phyloP scores from a whole-genome alignment of 805 yeast species.

The Saccharomycopsis schoenii region DNA sequence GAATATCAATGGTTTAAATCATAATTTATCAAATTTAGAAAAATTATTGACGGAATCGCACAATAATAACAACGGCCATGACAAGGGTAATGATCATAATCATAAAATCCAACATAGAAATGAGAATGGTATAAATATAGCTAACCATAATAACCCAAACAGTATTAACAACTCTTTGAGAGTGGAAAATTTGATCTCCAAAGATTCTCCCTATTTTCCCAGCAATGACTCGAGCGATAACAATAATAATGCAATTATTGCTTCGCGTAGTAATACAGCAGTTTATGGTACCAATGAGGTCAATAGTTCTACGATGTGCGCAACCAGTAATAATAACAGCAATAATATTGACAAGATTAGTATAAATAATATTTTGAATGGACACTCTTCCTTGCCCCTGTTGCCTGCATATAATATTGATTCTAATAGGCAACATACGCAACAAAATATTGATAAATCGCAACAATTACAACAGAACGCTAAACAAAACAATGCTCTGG shows the following conservation, averaged over 20 bases:
- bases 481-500: no score
- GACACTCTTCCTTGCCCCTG: background rate
- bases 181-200: background rate
- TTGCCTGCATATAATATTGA: background rate
- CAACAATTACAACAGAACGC: background rate
- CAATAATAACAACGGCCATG: background rate
- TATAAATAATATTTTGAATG: slow-evolving; percentile 3
- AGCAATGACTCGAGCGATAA: background rate
- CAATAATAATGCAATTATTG: background rate
- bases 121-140: background rate
- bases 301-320: no score
- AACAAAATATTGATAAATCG: background rate
- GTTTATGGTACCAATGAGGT: background rate
- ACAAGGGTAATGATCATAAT: background rate
- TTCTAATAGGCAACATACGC: background rate
- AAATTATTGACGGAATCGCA: background rate
- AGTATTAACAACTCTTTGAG: background rate
- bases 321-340: background rate
- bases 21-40: slow-evolving; percentile 13
- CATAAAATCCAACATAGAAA: background rate
- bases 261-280: background rate
- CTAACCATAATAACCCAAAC: background rate
- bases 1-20: slow-evolving; percentile 9
- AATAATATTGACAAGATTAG: background rate
- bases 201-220: background rate